Conservation (phyloP, 2,329 filamentous ascomycete genomes). For the Byssochlamys sp. region DNA sequence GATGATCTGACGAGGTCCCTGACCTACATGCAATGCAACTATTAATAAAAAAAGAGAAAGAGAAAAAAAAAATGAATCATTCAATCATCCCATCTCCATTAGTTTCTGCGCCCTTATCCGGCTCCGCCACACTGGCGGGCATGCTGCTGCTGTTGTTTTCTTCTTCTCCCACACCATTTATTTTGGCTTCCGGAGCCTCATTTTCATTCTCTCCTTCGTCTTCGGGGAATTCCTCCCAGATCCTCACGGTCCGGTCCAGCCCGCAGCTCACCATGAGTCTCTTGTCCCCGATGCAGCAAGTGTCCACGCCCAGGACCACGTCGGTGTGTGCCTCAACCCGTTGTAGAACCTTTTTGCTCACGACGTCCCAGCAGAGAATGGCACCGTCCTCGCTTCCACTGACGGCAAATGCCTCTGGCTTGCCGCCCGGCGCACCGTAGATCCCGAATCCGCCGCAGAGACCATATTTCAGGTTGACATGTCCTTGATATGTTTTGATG, state of each 20-base stretch:
- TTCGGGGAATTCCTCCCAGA: constrained; percentile 44
- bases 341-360: constrained; percentile 73
- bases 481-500: constrained; percentile 95
- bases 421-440: constrained; percentile 37
- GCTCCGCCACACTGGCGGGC: neutral
- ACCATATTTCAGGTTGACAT: constrained; percentile 73
- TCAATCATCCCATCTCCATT: constrained; percentile 1
- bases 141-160: neutral
- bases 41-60: neutral
- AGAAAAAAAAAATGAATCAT: constrained; percentile 1
- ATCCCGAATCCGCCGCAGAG: constrained; percentile 75
- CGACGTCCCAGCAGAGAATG: constrained; percentile 82
- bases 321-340: constrained; percentile 48
- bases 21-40: neutral
- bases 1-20: neutral
- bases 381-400: constrained; percentile 81
- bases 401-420: constrained; percentile 54
- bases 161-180: neutral
- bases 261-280: constrained; percentile 52
- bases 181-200: neutral
- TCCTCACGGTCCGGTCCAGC: constrained; percentile 50
- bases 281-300: constrained; percentile 42
- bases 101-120: neutral
- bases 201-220: constrained; percentile 10
- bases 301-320: constrained; percentile 51